Evolutionary conservation across 805 yeast species (phyloP).

Genomic region (Ogataea nitratoaversa): DNA sequence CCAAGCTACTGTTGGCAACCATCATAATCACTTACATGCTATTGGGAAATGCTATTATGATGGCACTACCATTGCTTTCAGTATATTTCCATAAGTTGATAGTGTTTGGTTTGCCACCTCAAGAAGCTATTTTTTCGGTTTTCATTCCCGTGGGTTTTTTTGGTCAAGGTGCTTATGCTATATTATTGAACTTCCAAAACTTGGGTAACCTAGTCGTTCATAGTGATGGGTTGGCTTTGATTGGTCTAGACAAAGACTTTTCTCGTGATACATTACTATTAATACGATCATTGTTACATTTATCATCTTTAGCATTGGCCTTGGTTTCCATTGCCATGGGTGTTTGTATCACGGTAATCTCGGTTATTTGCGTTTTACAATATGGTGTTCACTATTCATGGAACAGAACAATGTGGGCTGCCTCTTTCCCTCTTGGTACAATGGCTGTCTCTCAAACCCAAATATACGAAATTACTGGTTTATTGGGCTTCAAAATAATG

Average conservation of each 20-base stretch:
- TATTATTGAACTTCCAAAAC: conserved; percentile 32
- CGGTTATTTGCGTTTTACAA: conserved; percentile 31
- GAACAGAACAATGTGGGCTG: conserved; percentile 68
- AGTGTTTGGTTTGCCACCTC: conserved; percentile 54
- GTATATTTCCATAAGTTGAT: conserved; percentile 59
- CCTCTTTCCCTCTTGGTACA: conserved; percentile 89
- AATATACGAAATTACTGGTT: conserved; percentile 43
- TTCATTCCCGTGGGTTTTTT: conserved; percentile 79
- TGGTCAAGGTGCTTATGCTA: conserved; percentile 80
- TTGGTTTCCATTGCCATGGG: conserved; percentile 30
- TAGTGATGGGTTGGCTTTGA: conserved; percentile 7
- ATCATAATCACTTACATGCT: conserved; percentile 51
- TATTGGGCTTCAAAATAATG: conserved; percentile 57
- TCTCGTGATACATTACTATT: conserved; percentile 4
- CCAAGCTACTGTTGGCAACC: conserved; percentile 43
- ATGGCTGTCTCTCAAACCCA: conserved; percentile 59
- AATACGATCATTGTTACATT: conserved; percentile 6
- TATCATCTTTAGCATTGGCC: conserved; percentile 19
- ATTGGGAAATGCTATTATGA: conserved; percentile 64
- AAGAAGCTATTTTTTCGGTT: conserved; percentile 51
- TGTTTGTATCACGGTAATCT: conserved; percentile 38
- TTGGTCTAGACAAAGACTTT: conserved; percentile 7
- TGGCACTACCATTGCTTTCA: conserved; percentile 53
- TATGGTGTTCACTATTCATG: conserved; percentile 35
- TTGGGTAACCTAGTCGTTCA: conserved; percentile 14